These are phyloP conservation scores for Sporisorium exsertum DNA, from an alignment of 1,284 basidiomycete genomes.

Conservation along the genomic window DNA sequence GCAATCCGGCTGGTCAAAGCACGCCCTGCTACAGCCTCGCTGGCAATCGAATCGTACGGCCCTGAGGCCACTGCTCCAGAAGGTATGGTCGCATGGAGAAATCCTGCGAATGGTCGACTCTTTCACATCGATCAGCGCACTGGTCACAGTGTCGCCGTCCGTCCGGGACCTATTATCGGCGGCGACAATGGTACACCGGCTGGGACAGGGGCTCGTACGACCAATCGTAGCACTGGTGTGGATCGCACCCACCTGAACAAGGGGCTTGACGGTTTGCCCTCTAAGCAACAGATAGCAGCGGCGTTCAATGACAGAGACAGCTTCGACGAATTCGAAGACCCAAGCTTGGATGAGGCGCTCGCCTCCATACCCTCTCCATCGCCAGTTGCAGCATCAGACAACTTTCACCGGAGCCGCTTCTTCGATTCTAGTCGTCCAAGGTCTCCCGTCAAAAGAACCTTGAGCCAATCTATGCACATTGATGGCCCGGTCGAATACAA, in stretches of 20 bases:
- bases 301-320: not conserved
- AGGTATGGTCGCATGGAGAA: slow-evolving; percentile 19
- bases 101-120: slow-evolving; percentile 22
- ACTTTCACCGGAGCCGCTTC: slow-evolving; percentile 21
- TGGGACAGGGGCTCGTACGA: too few species aligned
- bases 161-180: not conserved
- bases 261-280: not conserved
- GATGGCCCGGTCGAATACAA: not conserved
- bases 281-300: not conserved
- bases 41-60: slow-evolving; percentile 20
- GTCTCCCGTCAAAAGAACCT: not conserved
- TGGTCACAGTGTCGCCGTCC: slow-evolving; percentile 24
- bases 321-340: slow-evolving; percentile 30
- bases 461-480: not conserved
- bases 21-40: slow-evolving; percentile 16
- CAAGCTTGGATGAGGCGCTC: slow-evolving; percentile 23
- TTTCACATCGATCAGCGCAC: slow-evolving; percentile 38
- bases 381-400: not conserved
- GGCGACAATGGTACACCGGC: not conserved
- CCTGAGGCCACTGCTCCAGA: slow-evolving; percentile 1
- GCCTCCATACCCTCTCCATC: slow-evolving; percentile 22
- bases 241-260: slow-evolving; percentile 15
- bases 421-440: slow-evolving; percentile 21
- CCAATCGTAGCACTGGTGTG: not conserved
- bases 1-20: not conserved